Conservation (phyloP, 2,329 filamentous ascomycete species). For the Diplocarpon rosae region DNA sequence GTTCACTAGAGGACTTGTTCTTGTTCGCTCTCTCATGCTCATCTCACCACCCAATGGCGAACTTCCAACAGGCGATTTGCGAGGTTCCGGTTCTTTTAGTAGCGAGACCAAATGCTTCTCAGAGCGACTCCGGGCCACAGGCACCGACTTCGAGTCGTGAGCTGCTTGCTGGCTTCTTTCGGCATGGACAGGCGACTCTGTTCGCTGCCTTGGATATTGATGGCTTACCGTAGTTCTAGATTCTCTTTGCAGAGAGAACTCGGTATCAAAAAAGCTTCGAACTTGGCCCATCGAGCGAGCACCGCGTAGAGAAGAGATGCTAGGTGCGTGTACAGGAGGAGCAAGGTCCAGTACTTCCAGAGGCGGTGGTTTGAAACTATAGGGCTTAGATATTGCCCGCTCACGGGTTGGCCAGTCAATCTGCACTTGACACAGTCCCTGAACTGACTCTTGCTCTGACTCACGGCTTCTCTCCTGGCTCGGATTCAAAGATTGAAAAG, state of each 20-base stretch:
- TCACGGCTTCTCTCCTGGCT: too few species aligned
- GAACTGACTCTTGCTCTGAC: too few species aligned
- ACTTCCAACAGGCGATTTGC: not conserved
- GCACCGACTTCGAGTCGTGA: too few species aligned
- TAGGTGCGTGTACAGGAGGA: not conserved
- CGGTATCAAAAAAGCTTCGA: too few species aligned
- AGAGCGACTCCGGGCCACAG: too few species aligned
- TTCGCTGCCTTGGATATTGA: too few species aligned
- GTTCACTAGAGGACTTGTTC: not conserved
- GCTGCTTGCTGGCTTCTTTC: too few species aligned
- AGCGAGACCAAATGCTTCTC: too few species aligned
- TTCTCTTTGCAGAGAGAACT: too few species aligned
- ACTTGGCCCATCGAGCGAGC: not conserved
- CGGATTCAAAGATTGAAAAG: not conserved
- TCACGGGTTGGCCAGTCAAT: not conserved
- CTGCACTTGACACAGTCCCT: too few species aligned
- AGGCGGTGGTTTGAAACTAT: not conserved
- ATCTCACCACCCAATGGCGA: not conserved
- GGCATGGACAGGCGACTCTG: too few species aligned
- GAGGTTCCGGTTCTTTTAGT: not conserved
- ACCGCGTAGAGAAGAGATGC: not conserved
- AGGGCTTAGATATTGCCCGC: not conserved
- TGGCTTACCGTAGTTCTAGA: too few species aligned
- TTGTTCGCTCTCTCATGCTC: not conserved
- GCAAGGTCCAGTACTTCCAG: not conserved